These are phyloP conservation scores for Pseudonectria foliicola DNA, from an alignment of 2,329 filamentous ascomycete species.

Conservation along the genomic window DNA sequence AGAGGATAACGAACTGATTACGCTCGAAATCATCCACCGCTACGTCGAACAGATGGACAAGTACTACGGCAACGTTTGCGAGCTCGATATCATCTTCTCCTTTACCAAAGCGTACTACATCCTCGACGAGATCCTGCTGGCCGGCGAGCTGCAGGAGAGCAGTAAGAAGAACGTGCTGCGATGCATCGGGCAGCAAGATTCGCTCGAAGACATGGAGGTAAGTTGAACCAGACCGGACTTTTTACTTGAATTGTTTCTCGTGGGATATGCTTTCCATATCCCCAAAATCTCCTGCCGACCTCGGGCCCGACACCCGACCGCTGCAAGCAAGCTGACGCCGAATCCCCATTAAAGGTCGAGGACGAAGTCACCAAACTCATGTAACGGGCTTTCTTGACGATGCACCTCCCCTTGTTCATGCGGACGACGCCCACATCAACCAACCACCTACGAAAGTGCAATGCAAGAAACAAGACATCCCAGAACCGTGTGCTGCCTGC, in stretches of 20 bases:
- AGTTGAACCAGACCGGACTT: conserved; percentile 35
- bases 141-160: conserved; percentile 96
- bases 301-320: conserved; percentile 8
- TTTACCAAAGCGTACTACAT: conserved; percentile 99
- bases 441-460: conserved; percentile 10
- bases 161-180: conserved; percentile 98
- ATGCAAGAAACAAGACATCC: conserved; percentile 6
- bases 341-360: conserved; percentile 57
- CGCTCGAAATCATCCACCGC: conserved; percentile 95
- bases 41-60: conserved; percentile 99
- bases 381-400: conserved; percentile 39
- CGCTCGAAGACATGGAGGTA: conserved; percentile 98
- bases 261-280: conserved; percentile 12
- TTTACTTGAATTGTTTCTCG: conserved; percentile 9
- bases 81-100: conserved; percentile 99
- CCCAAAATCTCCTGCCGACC: too few species aligned
- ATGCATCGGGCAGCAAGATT: conserved; percentile 95
- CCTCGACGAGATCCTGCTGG: conserved; percentile 88
- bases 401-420: conserved; percentile 13
- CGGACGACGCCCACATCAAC: conserved; percentile 9
- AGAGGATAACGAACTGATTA: conserved; percentile 97
- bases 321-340: conserved; percentile 24
- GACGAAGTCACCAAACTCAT: conserved; percentile 88
- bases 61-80: conserved; percentile 99
- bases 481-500: conserved; percentile 1